These are phyloP conservation scores for Macrolepiota albuminosa DNA, from an alignment of 768 basidiomycete species.

Conservation along the genomic window DNA sequence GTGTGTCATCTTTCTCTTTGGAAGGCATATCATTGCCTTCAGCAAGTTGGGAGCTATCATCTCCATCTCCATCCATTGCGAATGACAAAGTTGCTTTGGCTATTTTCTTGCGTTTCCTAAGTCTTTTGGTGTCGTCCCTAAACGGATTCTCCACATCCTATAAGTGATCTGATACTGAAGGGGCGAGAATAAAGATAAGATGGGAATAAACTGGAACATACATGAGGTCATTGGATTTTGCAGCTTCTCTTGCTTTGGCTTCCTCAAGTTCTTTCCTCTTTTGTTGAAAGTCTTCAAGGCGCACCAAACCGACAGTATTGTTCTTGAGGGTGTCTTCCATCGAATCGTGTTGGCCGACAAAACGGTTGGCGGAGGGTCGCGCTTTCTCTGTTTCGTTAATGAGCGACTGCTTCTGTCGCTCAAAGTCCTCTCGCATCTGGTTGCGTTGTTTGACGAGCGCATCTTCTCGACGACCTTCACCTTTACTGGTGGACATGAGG, in stretches of 20 bases:
- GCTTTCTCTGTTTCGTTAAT: constrained; percentile 91
- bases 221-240: constrained; percentile 80
- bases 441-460: constrained; percentile 80
- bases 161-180: constrained; percentile 50
- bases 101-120: constrained; percentile 91
- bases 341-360: constrained; percentile 91
- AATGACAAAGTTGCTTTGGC: constrained; percentile 90
- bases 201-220: constrained; percentile 44
- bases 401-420: constrained; percentile 75
- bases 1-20: constrained; percentile 34
- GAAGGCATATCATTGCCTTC: constrained; percentile 26
- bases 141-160: constrained; percentile 75
- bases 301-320: constrained; percentile 87
- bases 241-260: constrained; percentile 85
- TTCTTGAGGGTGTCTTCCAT: constrained; percentile 92
- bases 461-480: constrained; percentile 84
- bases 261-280: constrained; percentile 86
- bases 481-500: constrained; percentile 69
- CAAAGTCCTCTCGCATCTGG: constrained; percentile 76
- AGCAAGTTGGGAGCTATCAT: constrained; percentile 28
- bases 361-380: constrained; percentile 80
- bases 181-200: constrained; percentile 10
- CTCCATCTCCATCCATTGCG: constrained; percentile 80
- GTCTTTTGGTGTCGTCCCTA: constrained; percentile 82
- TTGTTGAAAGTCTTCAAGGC: constrained; percentile 90